Evolutionary conservation across 2,329 filamentous ascomycete species (phyloP), one percentile per base, ranked within the genome.

Genomic region (Dactylellina leptospora): DNA sequence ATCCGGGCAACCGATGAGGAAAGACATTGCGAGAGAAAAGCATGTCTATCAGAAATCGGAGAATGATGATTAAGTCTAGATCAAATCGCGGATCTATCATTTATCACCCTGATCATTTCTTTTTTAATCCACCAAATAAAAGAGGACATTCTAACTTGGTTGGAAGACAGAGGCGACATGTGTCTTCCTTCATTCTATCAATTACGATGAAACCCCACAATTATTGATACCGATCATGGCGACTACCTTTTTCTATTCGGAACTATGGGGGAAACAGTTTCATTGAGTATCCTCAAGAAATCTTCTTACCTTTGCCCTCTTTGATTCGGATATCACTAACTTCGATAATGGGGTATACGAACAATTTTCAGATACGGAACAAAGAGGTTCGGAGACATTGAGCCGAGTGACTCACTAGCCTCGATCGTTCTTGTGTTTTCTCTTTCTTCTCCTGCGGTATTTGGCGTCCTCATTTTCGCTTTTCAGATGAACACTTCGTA

Each of bases 1-100:
- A 74, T 97, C 93, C 60, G 95, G 95, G 70, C 92, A 96, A 81
- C 85, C 90, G 75, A 97, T 97, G 95, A 90, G 92, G 76, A 97
- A 96, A 81, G 95, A 97, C 79, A 87, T 87, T 50, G 61, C 61
- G 11, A 86, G 93, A 78, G 89, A 86, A 79, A 89, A 92, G 77
- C 92, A 96, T 78, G 88, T 95, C 75, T 96, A 96, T 80, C 84
- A 88, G 76, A 88, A 85, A 77, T 89, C 90, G 61, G 90, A 92
- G 69, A 83, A 90, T 77, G 89, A 90, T 82, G 88, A 84, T 73
- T 73, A 66, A 73, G 68, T 66, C 55, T 53, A 63, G 66, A 56
- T 71, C 66, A 33, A 42, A 30, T 30, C 25, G 38, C 42, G 51
- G 61, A 69, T 69, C 63, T 60, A 60, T 54, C 40, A 48, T 48